Evolutionary conservation across 345 rosid genomes (phyloP), one percentile per base, ranked within the genome.

Genomic region (Rhizophora mangle): DNA sequence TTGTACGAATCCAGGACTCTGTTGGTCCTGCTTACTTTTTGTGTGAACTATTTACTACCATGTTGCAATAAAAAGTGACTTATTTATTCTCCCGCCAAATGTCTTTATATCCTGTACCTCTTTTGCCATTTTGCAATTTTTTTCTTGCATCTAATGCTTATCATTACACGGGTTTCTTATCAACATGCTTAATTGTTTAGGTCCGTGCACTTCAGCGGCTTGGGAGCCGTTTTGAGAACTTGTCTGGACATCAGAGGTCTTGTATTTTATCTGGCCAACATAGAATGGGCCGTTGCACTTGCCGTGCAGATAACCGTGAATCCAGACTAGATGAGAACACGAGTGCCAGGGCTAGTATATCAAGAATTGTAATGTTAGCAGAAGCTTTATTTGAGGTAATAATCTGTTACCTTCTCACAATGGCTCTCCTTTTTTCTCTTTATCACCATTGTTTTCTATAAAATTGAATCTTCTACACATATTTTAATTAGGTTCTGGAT

Each of bases 311-410:
- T 76, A 87, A 81, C 72, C 88, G 81, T 37, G 87, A 77, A 67
- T 72, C 87, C 46, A 83, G 71, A 72, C 76, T 85, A 68, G 85
- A 84, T 20, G 86, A 88, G 65, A 93, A 91, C 72, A 80, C 85
- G 13, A 84, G 82, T 77, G 87, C 96, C 62, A 85, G 99, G 77
- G 96, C 97, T 71, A 92, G 99, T 86, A 87, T 95, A 81, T 95
- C 99, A 54, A 88, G 97, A 80, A 90, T 95, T 67, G 97, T 95
- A 59, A 90, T 95, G 96, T 74, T 95, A 79, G 99, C 97, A 54
- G 99, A 95, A 85, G 99, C 97, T 71, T 79, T 95, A 22, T 95
- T 95, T 80, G 99, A 95, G 97, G 99, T 92, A 70, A 75, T 63
- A 26, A 34, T 16, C 60, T 57, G 4, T 26, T 57, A 20, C 30